Base-by-base conservation (phyloP, 495 filamentous ascomycete genomes). In the Massariosphaeria phaeospora region DNA sequence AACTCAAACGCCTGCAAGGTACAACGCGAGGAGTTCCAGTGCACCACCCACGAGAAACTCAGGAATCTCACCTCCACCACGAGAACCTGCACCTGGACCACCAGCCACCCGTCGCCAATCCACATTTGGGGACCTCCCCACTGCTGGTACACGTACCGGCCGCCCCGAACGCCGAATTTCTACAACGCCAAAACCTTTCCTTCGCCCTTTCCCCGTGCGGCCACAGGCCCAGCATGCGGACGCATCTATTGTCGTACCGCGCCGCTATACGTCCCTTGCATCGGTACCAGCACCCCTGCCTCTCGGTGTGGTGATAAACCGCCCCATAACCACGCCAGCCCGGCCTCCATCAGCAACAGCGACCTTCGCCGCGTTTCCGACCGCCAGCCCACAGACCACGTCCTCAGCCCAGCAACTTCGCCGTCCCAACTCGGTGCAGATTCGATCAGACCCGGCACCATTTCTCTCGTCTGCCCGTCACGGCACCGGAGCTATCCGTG, bases 401-500 rank as follows among this genome's bases (percentile, higher is more conserved):
- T 6, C 26, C 3, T 31, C 48, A 26, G 12, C 43, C 1, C 52
- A 55, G 24, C 33, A 48, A 3, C 53, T 69, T 17, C 55, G 59
- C 11, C 61, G 69, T n/a, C 69, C 69, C 1, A 61, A 50, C 12
- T 66, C 55, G 49, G 50, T 71, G 45, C 69, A 69, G 54, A 63
- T 69, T 35, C 59, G 69, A 15, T 55, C 67, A 11, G 63, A 64
- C 38, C 59, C 43, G 13, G 64, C 67, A 3, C 69, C 67, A 3
- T 69, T 69, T 49, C 59, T 69, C 3, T 65, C 61, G 0, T 63
- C 61, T 21, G 57, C 56, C 0, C 56, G 57, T 13, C 43, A 26
- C 43, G 27, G 31, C 12, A 27, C 52, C 23, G 48, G 26, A 29
- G 46, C 57, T 21, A 27, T 30, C 11, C 48, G 61, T 9, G 41